Evolutionary conservation across 1,284 basidiomycete genomes (phyloP).

Genomic region (Cryptococcus hybrid): DNA sequence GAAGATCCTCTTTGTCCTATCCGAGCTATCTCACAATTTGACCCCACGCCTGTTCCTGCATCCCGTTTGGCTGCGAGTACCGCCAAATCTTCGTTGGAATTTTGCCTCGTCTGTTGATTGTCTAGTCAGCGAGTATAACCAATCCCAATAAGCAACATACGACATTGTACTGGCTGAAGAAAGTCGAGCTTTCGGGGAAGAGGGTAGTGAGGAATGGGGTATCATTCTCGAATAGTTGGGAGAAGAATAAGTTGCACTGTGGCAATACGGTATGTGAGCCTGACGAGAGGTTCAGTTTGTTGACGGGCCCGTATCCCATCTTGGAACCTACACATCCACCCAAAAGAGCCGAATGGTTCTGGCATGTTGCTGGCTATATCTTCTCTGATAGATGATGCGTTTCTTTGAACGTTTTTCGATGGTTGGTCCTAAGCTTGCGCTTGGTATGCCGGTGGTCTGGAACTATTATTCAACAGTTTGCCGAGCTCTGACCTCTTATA

Average conservation of each 20-base stretch:
- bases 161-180: constrained; percentile 29
- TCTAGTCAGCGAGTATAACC: neutral
- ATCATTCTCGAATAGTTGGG: constrained; percentile 36
- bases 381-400: no score
- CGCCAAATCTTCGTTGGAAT: constrained; percentile 29
- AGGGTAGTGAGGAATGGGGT: constrained; percentile 26
- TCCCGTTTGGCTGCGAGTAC: constrained; percentile 25
- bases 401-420: no score
- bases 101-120: constrained; percentile 13
- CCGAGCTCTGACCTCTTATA: no score
- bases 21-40: constrained; percentile 39
- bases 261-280: constrained; percentile 46
- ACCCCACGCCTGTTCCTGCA: constrained; percentile 39
- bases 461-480: no score
- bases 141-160: constrained; percentile 18
- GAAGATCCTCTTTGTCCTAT: constrained; percentile 31
- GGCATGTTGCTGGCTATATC: constrained; percentile 19
- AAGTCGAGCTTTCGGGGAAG: constrained; percentile 32
- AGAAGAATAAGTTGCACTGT: constrained; percentile 53
- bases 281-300: constrained; percentile 6
- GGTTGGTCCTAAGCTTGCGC: no score
- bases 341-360: constrained; percentile 45
- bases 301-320: neutral
- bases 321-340: constrained; percentile 40
- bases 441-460: no score